Evolutionary conservation across 805 yeast genomes (phyloP), one percentile per base, ranked within the genome.

Genomic region (Candida lessepsii): DNA sequence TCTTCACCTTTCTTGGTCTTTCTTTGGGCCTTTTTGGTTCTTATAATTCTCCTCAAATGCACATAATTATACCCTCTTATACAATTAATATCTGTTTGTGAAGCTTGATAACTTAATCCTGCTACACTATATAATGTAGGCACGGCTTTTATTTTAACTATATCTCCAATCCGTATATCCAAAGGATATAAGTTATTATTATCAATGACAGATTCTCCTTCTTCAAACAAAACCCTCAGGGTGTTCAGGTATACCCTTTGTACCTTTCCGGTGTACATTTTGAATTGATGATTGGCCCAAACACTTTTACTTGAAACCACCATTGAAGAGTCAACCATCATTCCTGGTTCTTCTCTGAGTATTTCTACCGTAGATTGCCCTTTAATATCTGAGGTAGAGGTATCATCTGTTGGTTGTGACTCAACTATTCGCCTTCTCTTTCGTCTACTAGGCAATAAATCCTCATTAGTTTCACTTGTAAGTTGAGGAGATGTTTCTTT

Each of bases 21-120:
- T n/a, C 48, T 47, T 24, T 23, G 38, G 3, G 15, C 51, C 11
- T 50, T 56, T 29, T 7, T 5, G 14, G 21, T 29, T 15, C 17
- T 29, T 11, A 8, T 4, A 5, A 13, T 9, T 19, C 16, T 23
- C 23, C 19, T 62, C 5, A 69, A 57, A 45, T 62, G 60, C 2
- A 79, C 73, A 0, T 69, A 61, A 51, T 80, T 80, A 50, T 65
- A 82, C 0, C 89, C 89, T 47, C 88, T 62, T 41, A 79, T 65
- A 52, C 88, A 82, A 35, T 67, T 57, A 5, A 81, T 69, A 0
- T 47, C 47, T 13, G 55, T 49, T 7, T 44, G 46, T 6, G 56
- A 51, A 4, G 42, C 47, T 17, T 35, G 37, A 14, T 34, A 25
- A 11, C 50, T 39, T 25, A 82, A 54, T 0, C 81, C 85, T 1